phyloP scores from a whole-genome alignment of 441 rosid species.

The Brassica balearica region DNA sequence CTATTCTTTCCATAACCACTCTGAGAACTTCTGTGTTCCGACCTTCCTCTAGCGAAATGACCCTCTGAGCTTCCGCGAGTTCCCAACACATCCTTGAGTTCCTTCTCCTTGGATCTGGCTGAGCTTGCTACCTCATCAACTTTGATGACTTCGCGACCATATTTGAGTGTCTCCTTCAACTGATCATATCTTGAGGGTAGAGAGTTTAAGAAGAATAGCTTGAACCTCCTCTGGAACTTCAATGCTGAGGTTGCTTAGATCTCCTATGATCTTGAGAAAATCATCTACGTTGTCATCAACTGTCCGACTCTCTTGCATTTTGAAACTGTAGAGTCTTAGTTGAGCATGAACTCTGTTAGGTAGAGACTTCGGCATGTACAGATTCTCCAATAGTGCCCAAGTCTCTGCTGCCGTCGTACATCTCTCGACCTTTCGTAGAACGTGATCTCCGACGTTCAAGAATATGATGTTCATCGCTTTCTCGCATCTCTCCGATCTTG shows the following conservation, averaged over 20 bases:
- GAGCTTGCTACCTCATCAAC: background rate
- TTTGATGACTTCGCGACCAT: background rate
- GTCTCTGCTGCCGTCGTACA: background rate
- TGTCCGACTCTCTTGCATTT: background rate
- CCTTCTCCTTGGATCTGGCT: background rate
- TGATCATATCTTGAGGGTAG: too few species aligned
- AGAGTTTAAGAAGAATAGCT: background rate
- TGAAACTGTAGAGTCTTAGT: background rate
- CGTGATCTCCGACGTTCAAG: background rate
- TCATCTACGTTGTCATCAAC: background rate
- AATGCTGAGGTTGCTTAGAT: background rate
- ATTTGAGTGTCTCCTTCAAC: background rate
- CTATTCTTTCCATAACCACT: background rate
- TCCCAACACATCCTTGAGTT: background rate
- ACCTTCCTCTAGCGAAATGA: background rate
- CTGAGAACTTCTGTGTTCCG: background rate
- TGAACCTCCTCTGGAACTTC: background rate
- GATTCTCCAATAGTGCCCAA: background rate
- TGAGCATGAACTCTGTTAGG: background rate
- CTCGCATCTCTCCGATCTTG: background rate
- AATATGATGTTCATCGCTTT: background rate
- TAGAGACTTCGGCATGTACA: background rate
- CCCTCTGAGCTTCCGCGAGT: background rate
- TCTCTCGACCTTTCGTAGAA: background rate
- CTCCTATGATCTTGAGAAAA: background rate